These are phyloP conservation scores for Coleophoma cylindrospora DNA, from an alignment of 2,329 filamentous ascomycete genomes.

Conservation along the genomic window DNA sequence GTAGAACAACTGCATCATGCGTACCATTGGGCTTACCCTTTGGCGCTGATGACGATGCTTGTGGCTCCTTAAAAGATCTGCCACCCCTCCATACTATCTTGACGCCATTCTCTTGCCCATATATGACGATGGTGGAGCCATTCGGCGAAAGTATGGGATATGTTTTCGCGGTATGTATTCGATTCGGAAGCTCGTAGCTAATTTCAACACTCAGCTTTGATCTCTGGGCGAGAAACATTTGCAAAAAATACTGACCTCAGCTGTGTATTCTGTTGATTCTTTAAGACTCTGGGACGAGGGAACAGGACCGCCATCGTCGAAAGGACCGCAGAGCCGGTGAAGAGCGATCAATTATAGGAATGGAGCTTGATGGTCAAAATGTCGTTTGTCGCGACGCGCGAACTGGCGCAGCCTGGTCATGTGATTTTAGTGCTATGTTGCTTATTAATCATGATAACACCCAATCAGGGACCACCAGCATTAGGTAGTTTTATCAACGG, in stretches of 20 bases:
- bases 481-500: too few relatives aligned
- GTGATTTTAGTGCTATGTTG: too few relatives aligned
- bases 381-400: too few relatives aligned
- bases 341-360: too few relatives aligned
- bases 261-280: slow-evolving; percentile 19
- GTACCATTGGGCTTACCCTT: slow-evolving; percentile 47
- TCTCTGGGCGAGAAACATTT: not conserved
- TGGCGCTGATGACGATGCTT: slow-evolving; percentile 21
- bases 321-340: not conserved
- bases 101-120: slow-evolving; percentile 59
- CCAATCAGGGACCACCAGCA: too few relatives aligned
- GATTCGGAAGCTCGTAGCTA: slow-evolving; percentile 54
- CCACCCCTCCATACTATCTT: slow-evolving; percentile 60
- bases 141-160: slow-evolving; percentile 60
- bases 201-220: not conserved
- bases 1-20: slow-evolving; percentile 53
- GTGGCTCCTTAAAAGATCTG: slow-evolving; percentile 47
- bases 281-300: slow-evolving; percentile 18
- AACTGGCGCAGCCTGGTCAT: too few relatives aligned
- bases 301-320: slow-evolving; percentile 3
- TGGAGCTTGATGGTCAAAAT: too few relatives aligned
- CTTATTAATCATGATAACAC: too few relatives aligned
- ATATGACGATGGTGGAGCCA: slow-evolving; percentile 57
- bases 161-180: slow-evolving; percentile 53
- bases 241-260: slow-evolving; percentile 16